Base-by-base conservation (phyloP, 1,284 basidiomycete species). In the Boletellus deceptivus region DNA sequence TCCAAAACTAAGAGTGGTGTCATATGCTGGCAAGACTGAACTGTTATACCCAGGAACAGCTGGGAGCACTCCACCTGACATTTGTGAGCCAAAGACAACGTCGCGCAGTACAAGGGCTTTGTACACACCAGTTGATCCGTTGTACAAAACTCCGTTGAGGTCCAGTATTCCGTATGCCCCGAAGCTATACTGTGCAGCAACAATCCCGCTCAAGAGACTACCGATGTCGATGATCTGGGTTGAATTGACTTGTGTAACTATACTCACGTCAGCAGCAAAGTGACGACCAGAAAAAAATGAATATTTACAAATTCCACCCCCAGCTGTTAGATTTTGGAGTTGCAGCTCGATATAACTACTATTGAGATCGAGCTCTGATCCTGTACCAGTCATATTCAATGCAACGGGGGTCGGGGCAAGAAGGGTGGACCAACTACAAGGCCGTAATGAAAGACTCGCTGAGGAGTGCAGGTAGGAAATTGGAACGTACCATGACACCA, bases 61-160 rank as follows among this genome's bases (percentile, higher is more conserved):
- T 2, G 48, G 48, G 9, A 55, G 29, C 8, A 55, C 10, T 3
- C 54, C 54, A 22, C 53, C 54, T 55, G 27, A 9, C 5, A 7
- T 3, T 3, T 4, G 6, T 25, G 2, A 29, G 38, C 17, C 11
- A 24, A 31, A 7, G 10, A n/a, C 7, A n/a, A n/a, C n/a, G n/a
- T n/a, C n/a, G n/a, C n/a, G 33, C 5, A 16, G 20, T 13, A 47
- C 14, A 11, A 9, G 4, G 8, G 22, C 6, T 6, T 13, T 10
- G 11, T 10, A 31, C 50, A 9, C 17, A 55, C 54, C 36, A 29
- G 54, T 55, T 6, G 54, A 50, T 10, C 49, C 17, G 20, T 55
- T 50, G 17, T 55, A 55, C 38, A 36, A 44, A 17, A 49, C 54
- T 18, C 43, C 40, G 14, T 55, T 55, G 17, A 55, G 54, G 22